phyloP scores from a whole-genome alignment of 768 basidiomycete species.

The Pleurotus ostreatus region DNA sequence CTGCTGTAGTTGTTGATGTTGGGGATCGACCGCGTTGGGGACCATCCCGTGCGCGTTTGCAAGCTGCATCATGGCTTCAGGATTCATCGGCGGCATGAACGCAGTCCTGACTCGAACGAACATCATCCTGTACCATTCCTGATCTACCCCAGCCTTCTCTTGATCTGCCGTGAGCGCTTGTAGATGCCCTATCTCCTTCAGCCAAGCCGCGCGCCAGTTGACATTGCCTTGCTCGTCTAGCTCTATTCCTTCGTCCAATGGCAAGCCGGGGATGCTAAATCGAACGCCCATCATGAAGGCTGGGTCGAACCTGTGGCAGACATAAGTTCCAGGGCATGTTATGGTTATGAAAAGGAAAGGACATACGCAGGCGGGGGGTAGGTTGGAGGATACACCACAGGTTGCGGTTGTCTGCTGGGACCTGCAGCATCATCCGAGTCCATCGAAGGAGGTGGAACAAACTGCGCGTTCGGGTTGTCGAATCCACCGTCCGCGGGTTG shows the following conservation, averaged over 20 bases:
- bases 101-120: slow-evolving; percentile 71
- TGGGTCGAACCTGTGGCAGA: slow-evolving; percentile 58
- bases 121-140: slow-evolving; percentile 88
- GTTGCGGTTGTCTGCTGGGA: slow-evolving; percentile 55
- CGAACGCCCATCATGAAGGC: slow-evolving; percentile 62
- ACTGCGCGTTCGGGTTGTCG: slow-evolving; percentile 53
- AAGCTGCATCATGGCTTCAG: slow-evolving; percentile 38
- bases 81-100: slow-evolving; percentile 58
- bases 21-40: slow-evolving; percentile 34
- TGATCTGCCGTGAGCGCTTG: slow-evolving; percentile 77
- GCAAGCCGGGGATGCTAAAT: slow-evolving; percentile 49
- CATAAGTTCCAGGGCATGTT: no score
- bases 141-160: slow-evolving; percentile 75
- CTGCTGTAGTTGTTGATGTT: slow-evolving; percentile 28
- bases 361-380: slow-evolving; percentile 55
- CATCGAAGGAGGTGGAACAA: slow-evolving; percentile 49
- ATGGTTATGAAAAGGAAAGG: slow-evolving; percentile 3
- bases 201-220: slow-evolving; percentile 76
- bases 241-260: slow-evolving; percentile 67
- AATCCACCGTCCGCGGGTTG: slow-evolving; percentile 49
- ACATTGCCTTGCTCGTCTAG: slow-evolving; percentile 76
- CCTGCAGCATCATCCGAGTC: slow-evolving; percentile 53
- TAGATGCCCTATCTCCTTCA: slow-evolving; percentile 74
- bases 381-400: slow-evolving; percentile 27
- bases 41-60: slow-evolving; percentile 36